These are phyloP conservation scores for Zostera marina DNA, from an alignment of 116 monocot genomes.

Conservation along the genomic window DNA sequence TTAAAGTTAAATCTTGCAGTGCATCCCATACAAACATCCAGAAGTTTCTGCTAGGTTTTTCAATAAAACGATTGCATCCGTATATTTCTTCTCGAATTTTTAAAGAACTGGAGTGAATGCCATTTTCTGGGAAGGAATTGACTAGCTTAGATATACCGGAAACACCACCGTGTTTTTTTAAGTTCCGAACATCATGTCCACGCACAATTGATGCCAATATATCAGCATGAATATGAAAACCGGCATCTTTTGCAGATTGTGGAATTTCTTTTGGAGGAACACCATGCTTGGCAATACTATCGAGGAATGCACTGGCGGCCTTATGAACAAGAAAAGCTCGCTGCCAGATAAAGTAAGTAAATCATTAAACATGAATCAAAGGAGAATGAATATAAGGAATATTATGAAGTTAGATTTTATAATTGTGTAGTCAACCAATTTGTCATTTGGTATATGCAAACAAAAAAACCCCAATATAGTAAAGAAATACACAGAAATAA, in stretches of 20 bases:
- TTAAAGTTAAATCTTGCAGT: slow-evolving; percentile 49
- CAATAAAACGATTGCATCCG: neutral
- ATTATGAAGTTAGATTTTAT: neutral
- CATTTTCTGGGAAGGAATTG: neutral
- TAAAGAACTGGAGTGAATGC: neutral
- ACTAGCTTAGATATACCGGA: neutral
- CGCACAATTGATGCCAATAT: neutral
- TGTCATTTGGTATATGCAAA: no score
- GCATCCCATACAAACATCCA: slow-evolving; percentile 61
- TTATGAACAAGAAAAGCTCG: slow-evolving; percentile 41
- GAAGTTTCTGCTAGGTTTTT: slow-evolving; percentile 18
- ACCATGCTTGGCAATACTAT: slow-evolving; percentile 21
- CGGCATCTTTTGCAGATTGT: slow-evolving; percentile 19
- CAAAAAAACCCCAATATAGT: no score
- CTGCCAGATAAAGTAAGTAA: neutral
- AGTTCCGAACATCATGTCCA: neutral
- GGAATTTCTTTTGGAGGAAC: slow-evolving; percentile 10
- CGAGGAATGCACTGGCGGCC: slow-evolving; percentile 55
- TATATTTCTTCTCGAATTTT: neutral
- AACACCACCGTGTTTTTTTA: neutral
- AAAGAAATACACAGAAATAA: no score
- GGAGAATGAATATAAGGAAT: neutral
- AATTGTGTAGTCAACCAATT: neutral
- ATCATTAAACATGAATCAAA: neutral
- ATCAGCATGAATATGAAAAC: slow-evolving; percentile 38